phyloP scores from a whole-genome alignment of 305 asterid species.

The Fraxinus velutina region DNA sequence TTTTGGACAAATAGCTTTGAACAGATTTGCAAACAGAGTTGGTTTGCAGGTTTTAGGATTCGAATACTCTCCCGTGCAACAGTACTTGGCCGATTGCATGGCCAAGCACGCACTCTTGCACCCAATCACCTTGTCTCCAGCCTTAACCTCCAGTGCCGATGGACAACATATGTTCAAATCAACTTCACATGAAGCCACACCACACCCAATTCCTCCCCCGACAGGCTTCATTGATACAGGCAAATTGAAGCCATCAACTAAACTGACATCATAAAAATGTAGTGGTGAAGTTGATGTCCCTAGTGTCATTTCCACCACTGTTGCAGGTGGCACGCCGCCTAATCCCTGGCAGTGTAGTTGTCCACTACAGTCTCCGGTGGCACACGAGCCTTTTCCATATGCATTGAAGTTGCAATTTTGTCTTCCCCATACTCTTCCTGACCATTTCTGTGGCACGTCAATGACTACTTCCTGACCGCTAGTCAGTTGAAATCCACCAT shows the following conservation, averaged over 20 bases:
- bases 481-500: constrained; percentile 65
- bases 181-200: constrained; percentile 70
- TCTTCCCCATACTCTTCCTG: constrained; percentile 82
- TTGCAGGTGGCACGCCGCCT: constrained; percentile 78
- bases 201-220: constrained; percentile 85
- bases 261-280: constrained; percentile 80
- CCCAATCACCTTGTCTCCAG: constrained; percentile 65
- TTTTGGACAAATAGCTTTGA: constrained; percentile 81
- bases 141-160: constrained; percentile 65
- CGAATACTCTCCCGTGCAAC: constrained; percentile 76
- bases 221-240: constrained; percentile 82
- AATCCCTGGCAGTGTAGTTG: constrained; percentile 59
- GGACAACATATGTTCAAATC: constrained; percentile 81
- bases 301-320: constrained; percentile 90
- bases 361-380: constrained; percentile 74
- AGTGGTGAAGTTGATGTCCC: constrained; percentile 66
- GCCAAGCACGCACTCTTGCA: constrained; percentile 93
- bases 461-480: constrained; percentile 59
- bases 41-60: constrained; percentile 68
- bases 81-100: constrained; percentile 70
- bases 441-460: constrained; percentile 73
- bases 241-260: constrained; percentile 85
- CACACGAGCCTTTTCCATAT: constrained; percentile 57
- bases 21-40: constrained; percentile 61
- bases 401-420: constrained; percentile 55